Evolutionary conservation across 148 eudicot genomes (phyloP), one percentile per base, ranked within the genome.

Genomic region (Nepenthes mirabilis): DNA sequence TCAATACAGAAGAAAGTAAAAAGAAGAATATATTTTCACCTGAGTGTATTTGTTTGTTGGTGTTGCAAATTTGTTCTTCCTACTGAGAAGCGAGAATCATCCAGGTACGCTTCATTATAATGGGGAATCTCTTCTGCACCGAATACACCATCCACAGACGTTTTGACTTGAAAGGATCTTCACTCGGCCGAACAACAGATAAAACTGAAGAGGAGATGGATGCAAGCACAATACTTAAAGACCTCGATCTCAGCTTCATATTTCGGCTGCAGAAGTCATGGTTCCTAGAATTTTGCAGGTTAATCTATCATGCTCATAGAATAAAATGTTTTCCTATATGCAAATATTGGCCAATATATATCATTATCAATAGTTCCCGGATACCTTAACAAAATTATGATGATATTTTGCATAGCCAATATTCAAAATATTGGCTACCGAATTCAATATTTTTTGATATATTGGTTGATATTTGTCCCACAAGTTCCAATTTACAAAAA

Each of bases 241-340:
- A 94, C 63, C 95, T 94, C 49, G 99, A 94, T 82, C 95, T 94
- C 37, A 89, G 79, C 77, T 94, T 86, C 63, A 60, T 94, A 1
- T 94, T 94, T 47, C 72, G 87, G 14, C 71, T 94, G 32, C 97
- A 89, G 48, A 89, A 78, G 59, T 77, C 83, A 3, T 94, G 99
- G 99, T 86, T 82, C 59, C 95, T 89, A 79, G 99, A 94, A 33
- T 79, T 94, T n/a, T 74, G 96, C 75, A 86, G 88, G 99, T 93
- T 14, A 54, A 54, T 7, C 11, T 1, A 10, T 13, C 12, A 1
- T 14, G 5, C 55, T 9, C 14, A 3, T 13, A 52, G 5, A 52
- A 14, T 10, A 11, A 52, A 52, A 3, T 14, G 23, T 52, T 52
- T 52, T 52, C 55, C 12, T 1, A 4, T 5, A 5, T 14, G 5